These are phyloP conservation scores for Cyberlindnera subsufficiens DNA, from an alignment of 805 yeast genomes.

Conservation along the genomic window DNA sequence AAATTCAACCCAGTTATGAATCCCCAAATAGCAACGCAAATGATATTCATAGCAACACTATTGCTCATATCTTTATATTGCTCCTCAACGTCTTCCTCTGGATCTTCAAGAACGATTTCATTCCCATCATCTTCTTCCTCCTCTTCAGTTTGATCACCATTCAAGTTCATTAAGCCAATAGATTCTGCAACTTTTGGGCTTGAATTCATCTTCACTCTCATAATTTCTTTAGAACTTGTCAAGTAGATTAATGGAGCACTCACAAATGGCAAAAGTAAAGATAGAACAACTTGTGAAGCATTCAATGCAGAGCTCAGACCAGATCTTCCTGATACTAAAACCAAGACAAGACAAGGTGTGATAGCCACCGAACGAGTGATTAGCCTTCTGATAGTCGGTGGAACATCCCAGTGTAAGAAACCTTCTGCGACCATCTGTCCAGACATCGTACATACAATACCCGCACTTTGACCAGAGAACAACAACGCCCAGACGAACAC, in stretches of 20 bases:
- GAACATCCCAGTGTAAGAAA: constrained; percentile 70
- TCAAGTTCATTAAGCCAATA: constrained; percentile 13
- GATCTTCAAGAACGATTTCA: neutral
- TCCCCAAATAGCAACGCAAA: constrained; percentile 61
- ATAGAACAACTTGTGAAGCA: constrained; percentile 79
- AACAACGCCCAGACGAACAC: constrained; percentile 80
- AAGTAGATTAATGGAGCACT: constrained; percentile 83
- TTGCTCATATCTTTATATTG: constrained; percentile 36
- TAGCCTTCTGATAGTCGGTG: constrained; percentile 76
- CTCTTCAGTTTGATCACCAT: constrained; percentile 3
- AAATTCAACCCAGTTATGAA: constrained; percentile 64
- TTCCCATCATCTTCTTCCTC: constrained; percentile 4
- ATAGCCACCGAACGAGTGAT: constrained; percentile 82
- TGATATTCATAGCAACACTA: constrained; percentile 38
- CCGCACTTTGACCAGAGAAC: constrained; percentile 87
- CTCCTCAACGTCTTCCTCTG: constrained; percentile 7
- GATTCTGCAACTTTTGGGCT: constrained; percentile 7
- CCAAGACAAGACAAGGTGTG: constrained; percentile 77
- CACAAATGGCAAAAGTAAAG: constrained; percentile 76
- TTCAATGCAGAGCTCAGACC: constrained; percentile 76
- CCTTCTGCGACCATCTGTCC: constrained; percentile 96
- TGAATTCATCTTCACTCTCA: constrained; percentile 44
- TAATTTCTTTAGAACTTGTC: constrained; percentile 62
- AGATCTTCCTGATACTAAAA: constrained; percentile 69
- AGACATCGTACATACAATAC: constrained; percentile 90